Percentiles rank a stretch among this genome's conserved stretches.
These are phyloP conservation scores for Arthrobotrys sphaeroides DNA, from an alignment of 2,329 filamentous ascomycete species.

Conservation along the genomic window DNA sequence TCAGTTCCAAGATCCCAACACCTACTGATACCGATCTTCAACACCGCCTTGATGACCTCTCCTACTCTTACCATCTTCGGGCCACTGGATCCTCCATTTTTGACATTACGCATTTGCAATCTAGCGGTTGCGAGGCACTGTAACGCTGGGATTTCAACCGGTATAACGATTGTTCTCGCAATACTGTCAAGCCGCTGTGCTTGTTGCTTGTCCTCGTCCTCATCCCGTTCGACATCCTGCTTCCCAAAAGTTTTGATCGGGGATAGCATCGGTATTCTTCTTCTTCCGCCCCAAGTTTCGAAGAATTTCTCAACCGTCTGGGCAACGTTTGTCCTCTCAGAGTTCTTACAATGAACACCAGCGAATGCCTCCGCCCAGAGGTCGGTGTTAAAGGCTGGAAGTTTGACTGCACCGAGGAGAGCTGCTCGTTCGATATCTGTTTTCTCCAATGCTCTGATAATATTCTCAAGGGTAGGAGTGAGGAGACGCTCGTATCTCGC, in stretches of 20 bases:
- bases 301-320: conserved; percentile 61
- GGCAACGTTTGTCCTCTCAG: conserved; percentile 60
- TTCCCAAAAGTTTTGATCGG: conserved; percentile 56
- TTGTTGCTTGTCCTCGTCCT: conserved; percentile 2
- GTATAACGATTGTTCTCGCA: conserved; percentile 77
- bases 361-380: conserved; percentile 66
- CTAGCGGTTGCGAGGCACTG: conserved; percentile 83
- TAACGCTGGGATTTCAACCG: conserved; percentile 86
- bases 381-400: conserved; percentile 64
- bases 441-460: conserved; percentile 62
- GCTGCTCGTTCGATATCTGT: conserved; percentile 69
- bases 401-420: conserved; percentile 67
- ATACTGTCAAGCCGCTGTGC: conserved; percentile 59
- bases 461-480: conserved; percentile 59
- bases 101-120: conserved; percentile 66
- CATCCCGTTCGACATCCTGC: conserved; percentile 58
- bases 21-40: conserved; percentile 67
- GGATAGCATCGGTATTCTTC: conserved; percentile 55
- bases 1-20: conserved; percentile 63
- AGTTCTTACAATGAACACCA: conserved; percentile 64
- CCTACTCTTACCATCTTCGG: conserved; percentile 62
- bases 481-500: conserved; percentile 63
- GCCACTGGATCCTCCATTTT: conserved; percentile 59
- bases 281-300: conserved; percentile 53
- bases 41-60: conserved; percentile 64